Evolutionary conservation across 495 filamentous ascomycete species (phyloP).

Genomic region (Hypoxylon perforatum): DNA sequence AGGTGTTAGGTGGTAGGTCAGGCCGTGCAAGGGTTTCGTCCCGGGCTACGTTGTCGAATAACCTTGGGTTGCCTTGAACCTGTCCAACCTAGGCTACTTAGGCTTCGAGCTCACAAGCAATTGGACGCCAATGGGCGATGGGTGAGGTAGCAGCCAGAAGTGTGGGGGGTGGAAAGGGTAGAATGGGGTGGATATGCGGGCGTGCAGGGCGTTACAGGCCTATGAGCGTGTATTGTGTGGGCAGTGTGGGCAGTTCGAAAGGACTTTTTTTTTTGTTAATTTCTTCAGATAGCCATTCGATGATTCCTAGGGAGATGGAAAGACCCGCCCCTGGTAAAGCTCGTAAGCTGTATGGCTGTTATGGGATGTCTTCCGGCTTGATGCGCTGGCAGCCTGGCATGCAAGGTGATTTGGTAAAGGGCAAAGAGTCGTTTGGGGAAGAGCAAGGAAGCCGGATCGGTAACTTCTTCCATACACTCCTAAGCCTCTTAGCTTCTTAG

Average conservation of each 20-base stretch:
- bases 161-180: constrained; percentile 31
- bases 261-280: not conserved
- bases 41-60: constrained; percentile 44
- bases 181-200: constrained; percentile 5
- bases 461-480: not conserved
- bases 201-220: constrained; percentile 1
- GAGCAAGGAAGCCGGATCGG: not conserved
- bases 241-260: constrained; percentile 20
- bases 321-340: constrained; percentile 41
- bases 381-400: constrained; percentile 42
- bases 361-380: constrained; percentile 39
- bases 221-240: constrained; percentile 8
- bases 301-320: constrained; percentile 18
- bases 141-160: constrained; percentile 40
- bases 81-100: constrained; percentile 32
- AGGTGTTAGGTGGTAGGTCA: constrained; percentile 30
- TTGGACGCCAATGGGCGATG: constrained; percentile 38
- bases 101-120: constrained; percentile 38
- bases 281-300: constrained; percentile 41
- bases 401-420: constrained; percentile 41
- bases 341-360: constrained; percentile 38
- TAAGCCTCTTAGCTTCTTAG: too few species aligned
- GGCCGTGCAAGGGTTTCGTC: constrained; percentile 40
- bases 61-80: constrained; percentile 32
- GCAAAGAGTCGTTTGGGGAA: not conserved